Evolutionary conservation across 495 filamentous ascomycete genomes (phyloP).

Genomic region (Daldinia decipiens): DNA sequence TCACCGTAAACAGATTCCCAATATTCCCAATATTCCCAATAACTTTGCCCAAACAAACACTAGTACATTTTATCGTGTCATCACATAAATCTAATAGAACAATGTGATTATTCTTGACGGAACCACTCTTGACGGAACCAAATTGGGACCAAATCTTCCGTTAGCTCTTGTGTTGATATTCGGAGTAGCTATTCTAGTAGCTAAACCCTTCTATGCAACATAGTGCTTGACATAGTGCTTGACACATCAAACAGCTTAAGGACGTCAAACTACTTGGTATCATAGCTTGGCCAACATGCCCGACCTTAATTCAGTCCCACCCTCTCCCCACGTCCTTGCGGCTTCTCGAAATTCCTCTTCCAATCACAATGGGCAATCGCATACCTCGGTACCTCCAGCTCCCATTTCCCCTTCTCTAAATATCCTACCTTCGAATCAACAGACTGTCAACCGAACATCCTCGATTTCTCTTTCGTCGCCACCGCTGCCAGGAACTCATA

Average conservation of each 20-base stretch:
- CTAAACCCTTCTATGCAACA: not conserved
- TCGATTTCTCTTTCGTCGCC: constrained; percentile 60
- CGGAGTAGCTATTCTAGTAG: not conserved
- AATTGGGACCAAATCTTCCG: not conserved
- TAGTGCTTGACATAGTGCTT: too few species aligned
- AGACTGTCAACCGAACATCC: constrained; percentile 58
- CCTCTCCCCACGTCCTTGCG: constrained; percentile 61
- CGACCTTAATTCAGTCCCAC: constrained; percentile 69
- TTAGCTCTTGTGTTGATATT: constrained; percentile 15
- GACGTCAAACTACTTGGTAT: constrained; percentile 11
- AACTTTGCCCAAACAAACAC: constrained; percentile 33
- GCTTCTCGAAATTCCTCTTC: constrained; percentile 47
- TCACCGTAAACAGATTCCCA: constrained; percentile 18
- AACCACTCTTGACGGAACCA: not conserved
- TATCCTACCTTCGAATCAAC: constrained; percentile 65
- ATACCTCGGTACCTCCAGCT: constrained; percentile 44
- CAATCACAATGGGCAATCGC: constrained; percentile 37
- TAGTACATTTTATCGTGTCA: not conserved
- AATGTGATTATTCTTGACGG: constrained; percentile 16
- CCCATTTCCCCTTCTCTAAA: constrained; percentile 53
- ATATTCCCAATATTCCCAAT: constrained; percentile 3
- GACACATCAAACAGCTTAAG: not conserved
- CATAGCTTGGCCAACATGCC: constrained; percentile 52
- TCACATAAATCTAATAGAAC: not conserved
- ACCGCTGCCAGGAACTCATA: constrained; percentile 59